These are phyloP conservation scores for Ophiocordyceps sinensis DNA, from an alignment of 2,329 filamentous ascomycete species.

Conservation along the genomic window DNA sequence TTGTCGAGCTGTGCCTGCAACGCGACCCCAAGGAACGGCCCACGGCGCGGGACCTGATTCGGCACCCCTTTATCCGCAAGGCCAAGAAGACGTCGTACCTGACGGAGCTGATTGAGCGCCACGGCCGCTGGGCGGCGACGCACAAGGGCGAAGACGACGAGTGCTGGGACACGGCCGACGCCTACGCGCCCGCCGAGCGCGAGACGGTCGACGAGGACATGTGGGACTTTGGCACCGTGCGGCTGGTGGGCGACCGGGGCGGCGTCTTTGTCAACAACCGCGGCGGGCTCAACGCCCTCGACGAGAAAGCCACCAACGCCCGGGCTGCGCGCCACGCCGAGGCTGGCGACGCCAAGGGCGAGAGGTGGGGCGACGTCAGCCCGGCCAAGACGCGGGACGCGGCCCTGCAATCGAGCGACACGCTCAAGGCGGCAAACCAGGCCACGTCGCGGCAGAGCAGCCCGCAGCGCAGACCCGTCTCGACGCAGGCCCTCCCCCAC, in stretches of 20 bases:
- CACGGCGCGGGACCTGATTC: conserved; percentile 71
- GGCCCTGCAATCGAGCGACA: conserved; percentile 31
- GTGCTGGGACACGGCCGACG: conserved; percentile 37
- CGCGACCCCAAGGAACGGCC: conserved; percentile 83
- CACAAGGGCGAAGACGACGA: conserved; percentile 62
- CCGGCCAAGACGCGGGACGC: conserved; percentile 37
- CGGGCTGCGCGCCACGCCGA: conserved; percentile 43
- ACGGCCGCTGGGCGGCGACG: conserved; percentile 73
- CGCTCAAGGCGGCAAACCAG: conserved; percentile 35
- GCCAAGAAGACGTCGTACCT: conserved; percentile 95
- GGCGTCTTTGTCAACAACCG: conserved; percentile 29
- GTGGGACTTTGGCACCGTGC: conserved; percentile 96
- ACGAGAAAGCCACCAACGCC: conserved; percentile 67
- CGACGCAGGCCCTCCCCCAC: conserved; percentile 10
- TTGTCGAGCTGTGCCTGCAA: conserved; percentile 69
- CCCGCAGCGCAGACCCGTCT: conserved; percentile 43
- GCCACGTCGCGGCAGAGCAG: conserved; percentile 42
- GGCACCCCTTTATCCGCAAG: conserved; percentile 77
- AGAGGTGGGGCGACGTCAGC: conserved; percentile 33
- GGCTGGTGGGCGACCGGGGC: conserved; percentile 57
- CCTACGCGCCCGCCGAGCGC: conserved; percentile 38
- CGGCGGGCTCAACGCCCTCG: conserved; percentile 55
- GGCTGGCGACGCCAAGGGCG: conserved; percentile 33
- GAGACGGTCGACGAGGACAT: conserved; percentile 61
- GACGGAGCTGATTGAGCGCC: conserved; percentile 85